phyloP scores from a whole-genome alignment of 352 stramenopile species.

The Phytophthora cactorum region DNA sequence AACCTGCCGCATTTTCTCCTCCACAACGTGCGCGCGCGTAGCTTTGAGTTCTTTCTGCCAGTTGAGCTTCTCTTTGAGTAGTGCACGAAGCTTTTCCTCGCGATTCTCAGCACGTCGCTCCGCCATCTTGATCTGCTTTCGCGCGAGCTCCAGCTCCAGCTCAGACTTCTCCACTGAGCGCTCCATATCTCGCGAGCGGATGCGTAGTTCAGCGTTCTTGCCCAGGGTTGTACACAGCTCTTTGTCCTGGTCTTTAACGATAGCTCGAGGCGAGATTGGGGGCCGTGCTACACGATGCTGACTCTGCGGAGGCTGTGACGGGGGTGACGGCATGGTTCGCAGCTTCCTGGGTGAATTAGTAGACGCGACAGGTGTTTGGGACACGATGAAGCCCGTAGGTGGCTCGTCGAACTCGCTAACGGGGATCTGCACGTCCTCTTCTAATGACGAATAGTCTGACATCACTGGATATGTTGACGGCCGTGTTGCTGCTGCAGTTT shows the following conservation, averaged over 20 bases:
- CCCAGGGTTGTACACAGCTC: constrained; percentile 64
- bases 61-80: constrained; percentile 77
- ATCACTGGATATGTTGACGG: constrained; percentile 26
- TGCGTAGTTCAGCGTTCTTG: constrained; percentile 71
- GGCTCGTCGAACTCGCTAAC: constrained; percentile 25
- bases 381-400: constrained; percentile 16
- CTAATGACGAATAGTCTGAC: constrained; percentile 32
- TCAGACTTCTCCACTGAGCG: constrained; percentile 51
- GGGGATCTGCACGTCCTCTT: constrained; percentile 23
- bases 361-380: constrained; percentile 23
- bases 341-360: constrained; percentile 30
- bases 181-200: constrained; percentile 61
- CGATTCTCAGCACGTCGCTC: constrained; percentile 62
- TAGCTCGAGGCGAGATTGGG: constrained; percentile 18
- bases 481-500: not conserved
- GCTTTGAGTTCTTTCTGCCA: constrained; percentile 73
- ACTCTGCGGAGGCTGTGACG: constrained; percentile 11
- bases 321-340: constrained; percentile 20
- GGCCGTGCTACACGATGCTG: constrained; percentile 19
- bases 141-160: constrained; percentile 52
- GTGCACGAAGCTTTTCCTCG: constrained; percentile 62
- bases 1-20: constrained; percentile 79
- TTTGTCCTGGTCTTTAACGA: constrained; percentile 48
- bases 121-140: constrained; percentile 66
- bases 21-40: constrained; percentile 59